Conservation (phyloP, 169 alveolate species). For the Eimeria maxima region DNA sequence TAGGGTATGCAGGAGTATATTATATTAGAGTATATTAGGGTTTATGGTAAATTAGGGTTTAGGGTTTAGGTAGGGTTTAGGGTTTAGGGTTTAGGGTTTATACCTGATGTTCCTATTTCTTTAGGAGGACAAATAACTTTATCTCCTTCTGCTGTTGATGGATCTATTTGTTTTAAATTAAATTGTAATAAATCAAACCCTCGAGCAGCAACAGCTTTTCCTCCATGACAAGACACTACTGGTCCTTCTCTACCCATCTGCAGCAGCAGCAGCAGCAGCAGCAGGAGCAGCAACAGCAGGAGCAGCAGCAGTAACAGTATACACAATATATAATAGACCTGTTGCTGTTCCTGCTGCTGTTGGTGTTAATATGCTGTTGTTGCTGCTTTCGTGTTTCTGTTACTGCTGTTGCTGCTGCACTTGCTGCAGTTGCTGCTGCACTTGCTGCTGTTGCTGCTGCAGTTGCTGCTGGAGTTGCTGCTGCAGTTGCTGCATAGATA, state of each 20-base stretch:
- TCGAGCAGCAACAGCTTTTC: conserved; percentile 96
- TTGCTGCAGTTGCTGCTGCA: background rate
- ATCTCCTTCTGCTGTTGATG: background rate
- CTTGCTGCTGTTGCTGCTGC: background rate
- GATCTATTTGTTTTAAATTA: conserved; percentile 92
- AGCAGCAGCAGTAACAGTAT: background rate
- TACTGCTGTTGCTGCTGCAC: background rate
- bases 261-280: too few species aligned
- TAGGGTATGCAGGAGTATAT: too few species aligned
- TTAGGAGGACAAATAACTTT: conserved; percentile 85
- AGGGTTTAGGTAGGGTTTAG: too few species aligned
- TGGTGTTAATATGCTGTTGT: conserved; percentile 28
- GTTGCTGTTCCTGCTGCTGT: background rate
- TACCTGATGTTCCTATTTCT: conserved; percentile 94
- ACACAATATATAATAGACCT: background rate
- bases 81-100: background rate
- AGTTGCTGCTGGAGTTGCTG: conserved; percentile 7
- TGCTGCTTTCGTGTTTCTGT: conserved; percentile 18
- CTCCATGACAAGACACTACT: conserved; percentile 88
- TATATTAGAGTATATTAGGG: too few species aligned
- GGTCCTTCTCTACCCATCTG: conserved; percentile 29
- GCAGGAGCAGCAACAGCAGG: too few species aligned
- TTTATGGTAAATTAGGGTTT: too few species aligned
- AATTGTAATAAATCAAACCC: conserved; percentile 96
- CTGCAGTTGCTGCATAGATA: background rate